Evolutionary conservation across 2,329 filamentous ascomycete genomes (phyloP).

Genomic region (Periconia sp.): DNA sequence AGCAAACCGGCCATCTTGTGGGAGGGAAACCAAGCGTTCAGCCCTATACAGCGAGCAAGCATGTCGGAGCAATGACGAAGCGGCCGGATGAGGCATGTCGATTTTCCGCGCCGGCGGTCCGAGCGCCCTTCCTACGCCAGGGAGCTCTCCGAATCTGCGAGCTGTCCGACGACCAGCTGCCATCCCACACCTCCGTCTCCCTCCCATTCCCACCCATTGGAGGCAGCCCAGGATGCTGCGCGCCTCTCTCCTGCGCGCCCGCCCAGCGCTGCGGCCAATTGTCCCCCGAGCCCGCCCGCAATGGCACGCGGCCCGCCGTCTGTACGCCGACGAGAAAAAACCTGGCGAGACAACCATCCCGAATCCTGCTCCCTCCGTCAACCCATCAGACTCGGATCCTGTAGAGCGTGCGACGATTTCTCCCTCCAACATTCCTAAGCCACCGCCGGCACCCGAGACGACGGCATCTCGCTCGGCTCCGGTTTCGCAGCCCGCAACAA

Average conservation of each 20-base stretch:
- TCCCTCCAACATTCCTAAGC: slow-evolving; percentile 55
- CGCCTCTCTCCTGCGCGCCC: slow-evolving; percentile 58
- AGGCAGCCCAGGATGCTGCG: slow-evolving; percentile 62
- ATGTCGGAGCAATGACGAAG: too few species aligned
- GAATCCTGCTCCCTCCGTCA: slow-evolving; percentile 42
- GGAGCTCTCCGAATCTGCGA: slow-evolving; percentile 17
- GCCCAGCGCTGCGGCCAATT: slow-evolving; percentile 49
- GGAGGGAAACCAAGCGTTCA: too few species aligned
- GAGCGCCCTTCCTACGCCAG: background rate
- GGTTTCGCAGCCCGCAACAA: slow-evolving; percentile 37
- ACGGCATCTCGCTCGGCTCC: slow-evolving; percentile 42
- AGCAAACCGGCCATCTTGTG: too few species aligned
- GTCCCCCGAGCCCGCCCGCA: slow-evolving; percentile 41
- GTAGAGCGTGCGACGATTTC: slow-evolving; percentile 50
- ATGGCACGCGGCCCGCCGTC: slow-evolving; percentile 52
- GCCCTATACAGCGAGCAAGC: too few species aligned
- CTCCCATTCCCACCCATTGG: slow-evolving; percentile 32
- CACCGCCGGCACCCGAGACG: slow-evolving; percentile 51
- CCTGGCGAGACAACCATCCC: slow-evolving; percentile 45
- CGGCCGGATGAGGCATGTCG: slow-evolving; percentile 4
- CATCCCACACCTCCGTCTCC: slow-evolving; percentile 16
- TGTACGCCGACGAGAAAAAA: slow-evolving; percentile 57
- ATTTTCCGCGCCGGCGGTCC: slow-evolving; percentile 8
- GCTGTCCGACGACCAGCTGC: slow-evolving; percentile 18
- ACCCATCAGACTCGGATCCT: slow-evolving; percentile 43